A percentile compares a stretch with the other conserved stretches of the same genome.
These are phyloP conservation scores for Bipolaris victoriae DNA, from an alignment of 2,329 filamentous ascomycete species.

Conservation along the genomic window DNA sequence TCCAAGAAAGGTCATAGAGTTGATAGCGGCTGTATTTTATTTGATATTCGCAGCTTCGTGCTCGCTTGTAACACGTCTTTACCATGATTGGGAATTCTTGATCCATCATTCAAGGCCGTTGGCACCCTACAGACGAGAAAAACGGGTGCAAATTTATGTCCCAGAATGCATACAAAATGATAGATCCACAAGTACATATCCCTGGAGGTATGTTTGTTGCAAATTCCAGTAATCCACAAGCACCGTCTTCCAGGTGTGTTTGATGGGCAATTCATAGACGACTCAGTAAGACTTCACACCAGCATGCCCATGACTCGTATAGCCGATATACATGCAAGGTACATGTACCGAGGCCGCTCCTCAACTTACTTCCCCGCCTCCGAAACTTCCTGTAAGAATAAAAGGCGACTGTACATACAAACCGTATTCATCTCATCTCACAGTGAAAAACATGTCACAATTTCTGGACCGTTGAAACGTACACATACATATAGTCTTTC, in stretches of 20 bases:
- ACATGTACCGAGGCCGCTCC: constrained; percentile 12
- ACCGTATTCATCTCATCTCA: neutral
- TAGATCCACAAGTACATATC: neutral
- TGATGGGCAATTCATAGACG: neutral
- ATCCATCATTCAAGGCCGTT: no score
- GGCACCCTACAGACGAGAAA: neutral
- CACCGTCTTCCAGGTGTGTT: neutral
- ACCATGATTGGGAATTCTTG: neutral
- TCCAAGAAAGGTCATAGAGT: neutral
- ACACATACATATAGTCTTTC: neutral
- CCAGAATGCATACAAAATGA: neutral
- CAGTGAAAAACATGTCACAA: neutral
- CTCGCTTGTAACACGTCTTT: neutral
- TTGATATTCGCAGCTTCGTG: neutral
- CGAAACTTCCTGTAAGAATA: neutral
- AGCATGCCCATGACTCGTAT: constrained; percentile 13
- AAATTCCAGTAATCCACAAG: neutral
- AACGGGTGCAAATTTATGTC: neutral
- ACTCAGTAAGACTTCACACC: neutral
- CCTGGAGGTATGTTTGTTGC: neutral
- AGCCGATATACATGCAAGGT: constrained; percentile 5
- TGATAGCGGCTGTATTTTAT: neutral
- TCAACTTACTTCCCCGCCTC: neutral
- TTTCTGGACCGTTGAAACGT: neutral
- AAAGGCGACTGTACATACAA: neutral